Evolutionary conservation across 1,284 basidiomycete genomes (phyloP), one percentile per base, ranked within the genome.

Genomic region (Trichosporon asahii): DNA sequence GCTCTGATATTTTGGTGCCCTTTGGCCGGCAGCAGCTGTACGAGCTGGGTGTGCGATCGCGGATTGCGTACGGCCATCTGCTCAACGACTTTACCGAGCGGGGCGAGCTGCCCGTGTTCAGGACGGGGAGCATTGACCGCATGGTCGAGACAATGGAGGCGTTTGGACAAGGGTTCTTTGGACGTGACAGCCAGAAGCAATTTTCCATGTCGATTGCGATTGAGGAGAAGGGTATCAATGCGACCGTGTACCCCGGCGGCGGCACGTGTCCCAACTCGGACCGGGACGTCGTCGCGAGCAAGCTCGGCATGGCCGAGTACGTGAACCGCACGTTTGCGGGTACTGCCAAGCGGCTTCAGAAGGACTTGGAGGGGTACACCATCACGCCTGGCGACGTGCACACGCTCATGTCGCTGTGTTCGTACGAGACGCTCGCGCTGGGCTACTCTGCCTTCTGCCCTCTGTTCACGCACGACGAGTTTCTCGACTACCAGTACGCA

Each of bases 371-470:
- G 53, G 66, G 66, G 2, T 60, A 60, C 66, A 78, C 68, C 11
- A 35, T 80, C 35, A 76, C 73, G 46, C 37, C 75, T 3, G 75
- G 75, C 33, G 79, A 82, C 65, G 69, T 78, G 29, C 57, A 73
- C 29, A 70, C 79, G 5, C 79, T 83, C 78, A 73, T 83, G n/a
- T 76, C 81, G 68, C 75, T 83, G 2, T 94, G 93, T 77, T 88
- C 91, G 7, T 94, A 94, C 76, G 92, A 94, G 90, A 96, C 94
- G 3, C 93, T 94, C 60, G 91, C 93, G 0, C 86, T 95, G n/a
- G 95, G 94, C 2, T 94, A 91, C 78, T 93, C 91, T 29, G 90
- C 89, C 74, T 97, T 96, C 84, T 98, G 95, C 77, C 88, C 88
- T 67, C 85, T 97, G 1, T 97, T 97, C 83, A 94, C 91, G 0